phyloP scores from a whole-genome alignment of 768 basidiomycete genomes.

The Mycena venus region DNA sequence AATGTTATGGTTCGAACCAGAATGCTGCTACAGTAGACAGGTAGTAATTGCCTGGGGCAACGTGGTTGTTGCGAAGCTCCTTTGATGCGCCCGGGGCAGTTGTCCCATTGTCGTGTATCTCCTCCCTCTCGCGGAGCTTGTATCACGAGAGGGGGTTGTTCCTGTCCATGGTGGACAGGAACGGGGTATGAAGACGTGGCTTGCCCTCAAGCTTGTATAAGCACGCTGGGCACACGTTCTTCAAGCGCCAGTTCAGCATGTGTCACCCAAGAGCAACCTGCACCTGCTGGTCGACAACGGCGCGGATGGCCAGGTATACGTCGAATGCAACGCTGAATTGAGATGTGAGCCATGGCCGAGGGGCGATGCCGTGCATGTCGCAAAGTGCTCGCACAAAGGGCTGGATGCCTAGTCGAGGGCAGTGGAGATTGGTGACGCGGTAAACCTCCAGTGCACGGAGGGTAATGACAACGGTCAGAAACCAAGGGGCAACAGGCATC shows the following conservation, averaged over 20 bases:
- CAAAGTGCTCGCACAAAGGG: conserved; percentile 5
- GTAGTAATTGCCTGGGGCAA: neutral
- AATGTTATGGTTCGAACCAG: too few relatives aligned
- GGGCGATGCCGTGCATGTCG: neutral
- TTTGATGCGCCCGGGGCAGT: conserved; percentile 33
- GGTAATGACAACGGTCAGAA: too few relatives aligned
- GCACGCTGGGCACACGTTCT: conserved; percentile 53
- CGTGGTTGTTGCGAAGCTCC: conserved; percentile 33
- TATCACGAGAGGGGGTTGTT: conserved; percentile 38
- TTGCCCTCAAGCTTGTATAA: conserved; percentile 50
- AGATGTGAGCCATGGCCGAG: conserved; percentile 17
- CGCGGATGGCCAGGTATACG: conserved; percentile 46
- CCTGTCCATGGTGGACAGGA: conserved; percentile 47
- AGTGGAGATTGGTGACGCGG: too few relatives aligned
- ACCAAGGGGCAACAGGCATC: too few relatives aligned
- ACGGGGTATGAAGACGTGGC: conserved; percentile 34
- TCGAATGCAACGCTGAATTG: conserved; percentile 50
- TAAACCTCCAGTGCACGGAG: too few relatives aligned
- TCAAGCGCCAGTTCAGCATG: conserved; percentile 46
- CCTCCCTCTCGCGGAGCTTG: neutral
- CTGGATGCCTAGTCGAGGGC: too few relatives aligned
- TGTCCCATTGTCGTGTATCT: neutral
- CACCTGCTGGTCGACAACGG: conserved; percentile 36
- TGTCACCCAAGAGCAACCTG: conserved; percentile 41
- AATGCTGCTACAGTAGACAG: too few relatives aligned